Evolutionary conservation across 352 stramenopile genomes (phyloP).

Genomic region (Elongisporangium prolatum): DNA sequence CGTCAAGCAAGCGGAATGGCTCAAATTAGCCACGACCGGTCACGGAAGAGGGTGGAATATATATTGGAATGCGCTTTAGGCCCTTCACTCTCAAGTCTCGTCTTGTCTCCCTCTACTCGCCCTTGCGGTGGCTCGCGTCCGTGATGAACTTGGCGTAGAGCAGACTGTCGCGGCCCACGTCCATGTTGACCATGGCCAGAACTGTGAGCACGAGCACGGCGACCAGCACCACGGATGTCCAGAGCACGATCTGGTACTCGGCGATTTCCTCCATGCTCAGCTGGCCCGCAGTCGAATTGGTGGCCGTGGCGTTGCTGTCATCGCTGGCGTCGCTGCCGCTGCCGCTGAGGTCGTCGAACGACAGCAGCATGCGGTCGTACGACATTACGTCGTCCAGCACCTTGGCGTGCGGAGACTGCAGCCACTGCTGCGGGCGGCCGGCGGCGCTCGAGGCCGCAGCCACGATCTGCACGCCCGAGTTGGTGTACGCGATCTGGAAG

Average conservation of each 20-base stretch:
- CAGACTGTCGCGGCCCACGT: constrained; percentile 68
- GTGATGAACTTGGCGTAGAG: constrained; percentile 85
- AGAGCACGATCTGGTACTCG: constrained; percentile 81
- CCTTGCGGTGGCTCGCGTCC: constrained; percentile 45
- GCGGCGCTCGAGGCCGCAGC: constrained; percentile 3
- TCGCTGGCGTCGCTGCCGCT: constrained; percentile 16
- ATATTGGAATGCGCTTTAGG: too few relatives aligned
- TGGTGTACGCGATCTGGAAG: constrained; percentile 25
- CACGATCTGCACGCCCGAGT: constrained; percentile 34
- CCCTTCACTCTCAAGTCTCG: not conserved
- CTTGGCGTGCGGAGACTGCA: constrained; percentile 20
- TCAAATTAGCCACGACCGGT: too few relatives aligned
- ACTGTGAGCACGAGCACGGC: constrained; percentile 44
- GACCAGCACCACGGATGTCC: constrained; percentile 64
- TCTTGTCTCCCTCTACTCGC: constrained; percentile 28
- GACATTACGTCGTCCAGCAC: too few relatives aligned
- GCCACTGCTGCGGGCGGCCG: constrained; percentile 9
- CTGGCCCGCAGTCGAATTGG: constrained; percentile 23
- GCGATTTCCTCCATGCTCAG: constrained; percentile 59
- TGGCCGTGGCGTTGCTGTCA: constrained; percentile 16
- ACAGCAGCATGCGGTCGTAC: constrained; percentile 18
- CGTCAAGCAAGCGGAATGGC: too few relatives aligned
- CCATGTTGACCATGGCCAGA: constrained; percentile 66
- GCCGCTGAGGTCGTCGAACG: constrained; percentile 14
- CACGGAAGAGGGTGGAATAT: too few relatives aligned